A percentile compares a stretch with the other conserved stretches of the same genome.
These are phyloP conservation scores for Colletotrichum eremochloae DNA, from an alignment of 2,329 filamentous ascomycete genomes.

Conservation along the genomic window DNA sequence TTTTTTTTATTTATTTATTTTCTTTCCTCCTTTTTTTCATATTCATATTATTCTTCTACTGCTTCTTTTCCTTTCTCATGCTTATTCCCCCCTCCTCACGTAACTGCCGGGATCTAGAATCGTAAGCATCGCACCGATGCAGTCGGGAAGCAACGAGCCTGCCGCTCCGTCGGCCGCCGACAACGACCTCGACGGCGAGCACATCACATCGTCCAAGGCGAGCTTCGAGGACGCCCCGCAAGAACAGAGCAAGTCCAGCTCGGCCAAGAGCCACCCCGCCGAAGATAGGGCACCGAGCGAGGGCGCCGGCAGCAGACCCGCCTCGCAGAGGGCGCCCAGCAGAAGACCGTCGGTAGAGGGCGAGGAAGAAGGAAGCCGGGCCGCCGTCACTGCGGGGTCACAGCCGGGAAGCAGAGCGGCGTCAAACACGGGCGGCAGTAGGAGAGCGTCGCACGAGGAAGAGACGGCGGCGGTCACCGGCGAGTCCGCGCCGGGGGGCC, in stretches of 20 bases:
- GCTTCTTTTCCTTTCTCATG: neutral
- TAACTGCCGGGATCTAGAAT: neutral
- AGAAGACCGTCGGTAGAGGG: constrained; percentile 17
- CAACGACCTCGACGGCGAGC: constrained; percentile 27
- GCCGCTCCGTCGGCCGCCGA: constrained; percentile 28
- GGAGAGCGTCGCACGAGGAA: constrained; percentile 19
- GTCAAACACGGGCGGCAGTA: constrained; percentile 6
- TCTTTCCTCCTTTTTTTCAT: neutral
- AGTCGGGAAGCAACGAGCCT: constrained; percentile 24
- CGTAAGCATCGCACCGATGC: constrained; percentile 17
- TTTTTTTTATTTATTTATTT: neutral
- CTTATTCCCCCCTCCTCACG: too few relatives aligned
- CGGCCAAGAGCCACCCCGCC: constrained; percentile 20
- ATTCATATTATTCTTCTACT: neutral
- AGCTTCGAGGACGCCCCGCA: constrained; percentile 39
- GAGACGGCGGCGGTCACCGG: constrained; percentile 20
- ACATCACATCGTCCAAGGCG: constrained; percentile 33
- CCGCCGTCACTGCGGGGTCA: constrained; percentile 7
- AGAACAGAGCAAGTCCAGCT: constrained; percentile 24
- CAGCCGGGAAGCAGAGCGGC: constrained; percentile 24
- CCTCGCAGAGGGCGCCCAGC: constrained; percentile 25
- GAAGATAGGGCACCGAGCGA: constrained; percentile 33
- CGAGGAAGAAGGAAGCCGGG: constrained; percentile 2
- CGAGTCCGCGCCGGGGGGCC: constrained; percentile 15
- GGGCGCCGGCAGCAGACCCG: constrained; percentile 7